Evolutionary conservation across 306 rosid genomes (phyloP).

Genomic region (Begonia masoniana): DNA sequence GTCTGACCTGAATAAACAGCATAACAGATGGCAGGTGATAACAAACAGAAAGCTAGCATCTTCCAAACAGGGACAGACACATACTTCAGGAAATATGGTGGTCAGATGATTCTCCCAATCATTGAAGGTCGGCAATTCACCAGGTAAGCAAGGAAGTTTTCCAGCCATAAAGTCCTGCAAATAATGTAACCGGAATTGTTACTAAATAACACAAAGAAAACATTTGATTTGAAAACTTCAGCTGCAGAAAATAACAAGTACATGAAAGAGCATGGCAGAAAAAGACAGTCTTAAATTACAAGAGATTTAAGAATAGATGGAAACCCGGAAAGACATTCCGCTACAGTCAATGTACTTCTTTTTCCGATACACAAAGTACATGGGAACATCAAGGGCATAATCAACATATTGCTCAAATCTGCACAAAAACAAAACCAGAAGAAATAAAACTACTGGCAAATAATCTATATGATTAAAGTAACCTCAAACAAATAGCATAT

Average conservation of each 20-base stretch:
- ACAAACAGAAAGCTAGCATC: not conserved
- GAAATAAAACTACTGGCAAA: not conserved
- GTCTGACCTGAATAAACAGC: slow-evolving; percentile 60
- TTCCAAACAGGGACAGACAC: slow-evolving; percentile 7
- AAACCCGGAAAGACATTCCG: slow-evolving; percentile 94
- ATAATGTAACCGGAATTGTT: not conserved
- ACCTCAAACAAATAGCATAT: too few relatives aligned
- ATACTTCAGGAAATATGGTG: slow-evolving; percentile 90
- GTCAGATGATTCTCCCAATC: slow-evolving; percentile 99
- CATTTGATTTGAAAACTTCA: too few relatives aligned
- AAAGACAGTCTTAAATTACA: not conserved
- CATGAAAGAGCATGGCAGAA: too few relatives aligned
- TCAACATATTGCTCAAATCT: slow-evolving; percentile 96
- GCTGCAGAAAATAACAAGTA: too few relatives aligned
- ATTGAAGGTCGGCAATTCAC: slow-evolving; percentile 81
- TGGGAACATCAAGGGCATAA: slow-evolving; percentile 96
- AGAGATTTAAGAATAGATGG: slow-evolving; percentile 23
- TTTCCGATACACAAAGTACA: slow-evolving; percentile 84
- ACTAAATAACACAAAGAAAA: too few relatives aligned
- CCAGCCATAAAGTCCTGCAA: slow-evolving; percentile 87
- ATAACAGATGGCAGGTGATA: slow-evolving; percentile 9
- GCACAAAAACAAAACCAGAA: slow-evolving; percentile 11
- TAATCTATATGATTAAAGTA: too few relatives aligned
- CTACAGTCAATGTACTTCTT: slow-evolving; percentile 72
- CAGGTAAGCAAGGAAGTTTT: slow-evolving; percentile 69